Percentiles rank a stretch among this genome's conserved stretches.
phyloP scores from a whole-genome alignment of 23 red algal species.

The Gracilaria domingensis region DNA sequence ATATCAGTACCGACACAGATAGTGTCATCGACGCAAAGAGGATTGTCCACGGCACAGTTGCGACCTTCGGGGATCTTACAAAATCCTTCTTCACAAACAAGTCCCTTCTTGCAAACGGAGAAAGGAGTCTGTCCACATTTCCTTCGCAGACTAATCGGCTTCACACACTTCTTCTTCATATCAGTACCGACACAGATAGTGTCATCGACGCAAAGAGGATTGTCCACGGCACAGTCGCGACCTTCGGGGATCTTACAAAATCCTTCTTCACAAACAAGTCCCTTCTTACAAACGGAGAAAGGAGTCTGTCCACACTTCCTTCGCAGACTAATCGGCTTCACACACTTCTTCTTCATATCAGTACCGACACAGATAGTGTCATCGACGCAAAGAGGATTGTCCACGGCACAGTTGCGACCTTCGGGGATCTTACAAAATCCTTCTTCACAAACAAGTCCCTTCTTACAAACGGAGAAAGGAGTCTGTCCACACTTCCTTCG shows the following conservation, averaged over 20 bases:
- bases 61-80: not conserved
- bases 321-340: slow-evolving; percentile 1
- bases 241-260: not conserved
- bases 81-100: slow-evolving; percentile 20
- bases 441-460: slow-evolving; percentile 32
- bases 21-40: not conserved
- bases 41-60: not conserved
- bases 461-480: slow-evolving; percentile 13
- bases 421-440: slow-evolving; percentile 20
- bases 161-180: slow-evolving; percentile 38
- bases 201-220: not conserved
- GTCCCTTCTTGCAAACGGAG: not conserved
- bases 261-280: slow-evolving; percentile 13
- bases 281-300: not conserved
- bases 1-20: not conserved
- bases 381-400: not conserved
- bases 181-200: not conserved
- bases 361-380: slow-evolving; percentile 16
- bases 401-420: not conserved
- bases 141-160: slow-evolving; percentile 2
- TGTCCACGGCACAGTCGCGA: not conserved
- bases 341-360: not conserved
- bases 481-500: slow-evolving; percentile 10
- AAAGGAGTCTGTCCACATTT: slow-evolving; percentile 13
- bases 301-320: not conserved